Evolutionary conservation across 768 basidiomycete species (phyloP).

Genomic region (Podaxis sp.): DNA sequence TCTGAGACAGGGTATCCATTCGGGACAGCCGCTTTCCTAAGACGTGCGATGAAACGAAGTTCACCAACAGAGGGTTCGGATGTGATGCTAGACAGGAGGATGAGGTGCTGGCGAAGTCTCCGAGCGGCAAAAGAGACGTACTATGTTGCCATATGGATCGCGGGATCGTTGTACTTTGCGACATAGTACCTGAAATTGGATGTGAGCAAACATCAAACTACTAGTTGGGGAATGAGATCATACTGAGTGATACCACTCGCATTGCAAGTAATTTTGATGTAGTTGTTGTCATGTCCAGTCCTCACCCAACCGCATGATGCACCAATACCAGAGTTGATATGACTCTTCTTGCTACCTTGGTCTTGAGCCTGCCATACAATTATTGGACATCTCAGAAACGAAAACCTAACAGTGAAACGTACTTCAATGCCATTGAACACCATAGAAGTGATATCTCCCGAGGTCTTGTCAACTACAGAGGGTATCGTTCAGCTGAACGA

Average conservation of each 20-base stretch:
- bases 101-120: neutral
- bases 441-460: constrained; percentile 37
- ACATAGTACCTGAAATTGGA: constrained; percentile 29
- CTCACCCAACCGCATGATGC: constrained; percentile 29
- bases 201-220: neutral
- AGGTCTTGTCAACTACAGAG: constrained; percentile 28
- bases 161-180: constrained; percentile 33
- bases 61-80: constrained; percentile 37
- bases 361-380: constrained; percentile 26
- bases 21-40: constrained; percentile 26
- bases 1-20: constrained; percentile 28
- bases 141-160: constrained; percentile 40
- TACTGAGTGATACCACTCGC: constrained; percentile 34
- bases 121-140: constrained; percentile 17
- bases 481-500: neutral
- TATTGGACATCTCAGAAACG: neutral
- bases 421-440: constrained; percentile 35
- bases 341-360: constrained; percentile 29
- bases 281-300: constrained; percentile 33
- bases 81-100: constrained; percentile 24
- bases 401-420: neutral
- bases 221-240: neutral
- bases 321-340: constrained; percentile 32
- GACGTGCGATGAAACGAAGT: constrained; percentile 37
- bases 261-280: constrained; percentile 36